Base-by-base conservation (phyloP, 257 asterid species). In the Prunella vulgaris region DNA sequence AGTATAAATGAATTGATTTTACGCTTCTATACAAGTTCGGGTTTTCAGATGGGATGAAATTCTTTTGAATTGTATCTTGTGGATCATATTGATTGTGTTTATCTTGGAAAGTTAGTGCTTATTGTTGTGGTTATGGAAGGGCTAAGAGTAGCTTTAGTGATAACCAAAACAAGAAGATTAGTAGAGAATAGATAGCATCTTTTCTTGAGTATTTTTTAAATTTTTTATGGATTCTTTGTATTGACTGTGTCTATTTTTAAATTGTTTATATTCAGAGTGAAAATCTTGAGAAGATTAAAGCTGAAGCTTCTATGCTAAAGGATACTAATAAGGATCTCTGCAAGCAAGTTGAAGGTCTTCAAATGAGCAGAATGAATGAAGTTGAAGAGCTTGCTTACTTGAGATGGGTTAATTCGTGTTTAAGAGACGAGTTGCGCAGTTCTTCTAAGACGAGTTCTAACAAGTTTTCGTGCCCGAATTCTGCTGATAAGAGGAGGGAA, bases 331-430 rank as follows among this genome's bases (percentile, higher is more conserved):
- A 83, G 68, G 95, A 85, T 72, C 89, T 93, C 12, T 78, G 91
- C 81, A 93, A 93, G 72, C 98, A 93, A 88, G 97, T 93, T 64
- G 98, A 93, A 76, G 92, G 92, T 54, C 97, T 90, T 75, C 98
- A 93, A 70, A 74, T 90, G 84, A 90, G 85, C 79, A 52, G 97
- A 35, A 77, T 93, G 86, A 93, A 88, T 73, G 98, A 93, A 74
- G 97, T 87, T 13, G 98, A 93, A 80, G 98, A 90, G 83, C 93
- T 90, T 51, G 96, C 84, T 66, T 93, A 93, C 77, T 81, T 93
- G 72, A 82, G 86, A 76, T 93, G 98, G 98, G 93, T 90, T 17
- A 90, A 93, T 49, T 90, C 98, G 2, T 88, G 98, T 78, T 83
- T 90, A 51, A 76, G 96, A 64, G 86, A 85, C 25, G 97, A 93